Evolutionary conservation across 495 filamentous ascomycete genomes (phyloP).

Genomic region (Daldinia bambusicola): DNA sequence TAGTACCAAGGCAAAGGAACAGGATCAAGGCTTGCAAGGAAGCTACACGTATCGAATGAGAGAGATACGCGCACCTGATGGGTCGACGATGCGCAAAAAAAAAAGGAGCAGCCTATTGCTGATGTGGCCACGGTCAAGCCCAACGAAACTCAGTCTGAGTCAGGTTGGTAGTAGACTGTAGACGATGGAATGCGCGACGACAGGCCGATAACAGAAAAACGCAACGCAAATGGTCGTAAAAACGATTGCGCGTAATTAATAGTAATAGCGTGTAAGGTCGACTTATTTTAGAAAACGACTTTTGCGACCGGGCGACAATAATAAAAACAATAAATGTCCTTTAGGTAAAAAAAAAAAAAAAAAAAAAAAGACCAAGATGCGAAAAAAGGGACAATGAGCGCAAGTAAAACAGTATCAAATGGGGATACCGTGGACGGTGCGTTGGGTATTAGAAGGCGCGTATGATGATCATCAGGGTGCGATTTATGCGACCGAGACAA

Average conservation of each 20-base stretch:
- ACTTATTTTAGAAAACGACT: conserved; percentile 25
- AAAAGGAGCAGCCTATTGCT: conserved; percentile 43
- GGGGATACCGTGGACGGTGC: conserved; percentile 17
- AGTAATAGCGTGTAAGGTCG: conserved; percentile 18
- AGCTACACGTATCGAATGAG: conserved; percentile 31
- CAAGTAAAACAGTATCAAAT: conserved; percentile 38
- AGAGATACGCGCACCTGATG: conserved; percentile 36
- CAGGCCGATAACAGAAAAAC: conserved; percentile 7
- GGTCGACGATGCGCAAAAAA: conserved; percentile 40
- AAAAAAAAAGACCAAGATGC: conserved; percentile 23
- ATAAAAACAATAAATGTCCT: conserved; percentile 44
- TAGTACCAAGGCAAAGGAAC: conserved; percentile 35
- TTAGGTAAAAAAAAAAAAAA: conserved; percentile 29
- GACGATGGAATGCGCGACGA: conserved; percentile 38
- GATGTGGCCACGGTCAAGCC: conserved; percentile 51
- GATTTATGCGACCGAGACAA: conserved; percentile 36
- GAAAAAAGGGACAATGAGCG: conserved; percentile 34
- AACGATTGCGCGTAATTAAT: conserved; percentile 36
- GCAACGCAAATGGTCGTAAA: conserved; percentile 35
- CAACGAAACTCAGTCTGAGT: conserved; percentile 51
- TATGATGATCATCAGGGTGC: conserved; percentile 41
- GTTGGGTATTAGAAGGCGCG: conserved; percentile 40
- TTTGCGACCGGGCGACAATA: conserved; percentile 47
- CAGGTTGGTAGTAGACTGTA: conserved; percentile 38
- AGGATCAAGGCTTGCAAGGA: conserved; percentile 23